A percentile compares a stretch with the other conserved stretches of the same genome.
phyloP scores from a whole-genome alignment of 2,329 filamentous ascomycete genomes.

The Ophiostoma australiae region DNA sequence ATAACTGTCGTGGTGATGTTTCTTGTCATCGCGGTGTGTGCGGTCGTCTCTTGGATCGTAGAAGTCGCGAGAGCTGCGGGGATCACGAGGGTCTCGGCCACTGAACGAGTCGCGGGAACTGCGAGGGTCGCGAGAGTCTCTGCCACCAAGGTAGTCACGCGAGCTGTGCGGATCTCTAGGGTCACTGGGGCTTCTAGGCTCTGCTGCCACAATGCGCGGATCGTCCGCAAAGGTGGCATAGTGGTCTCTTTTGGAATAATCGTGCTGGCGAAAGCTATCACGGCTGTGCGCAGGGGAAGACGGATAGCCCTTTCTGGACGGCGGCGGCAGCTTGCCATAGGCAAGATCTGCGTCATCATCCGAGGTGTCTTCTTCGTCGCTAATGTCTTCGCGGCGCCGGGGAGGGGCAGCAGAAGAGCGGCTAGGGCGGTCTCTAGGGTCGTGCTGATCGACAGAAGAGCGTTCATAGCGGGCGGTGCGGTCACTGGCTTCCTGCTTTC shows the following conservation, averaged over 20 bases:
- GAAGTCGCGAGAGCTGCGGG: conserved; percentile 18
- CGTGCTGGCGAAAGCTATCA: conserved; percentile 4
- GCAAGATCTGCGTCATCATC: conserved; percentile 38
- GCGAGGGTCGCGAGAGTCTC: background rate
- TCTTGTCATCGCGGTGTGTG: conserved; percentile 24
- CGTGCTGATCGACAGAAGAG: conserved; percentile 4
- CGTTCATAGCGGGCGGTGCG: background rate
- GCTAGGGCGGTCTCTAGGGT: conserved; percentile 9
- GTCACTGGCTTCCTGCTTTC: conserved; percentile 11
- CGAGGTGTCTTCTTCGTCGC: conserved; percentile 22
- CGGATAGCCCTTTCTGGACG: conserved; percentile 16
- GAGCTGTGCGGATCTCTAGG: conserved; percentile 15
- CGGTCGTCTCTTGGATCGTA: conserved; percentile 14
- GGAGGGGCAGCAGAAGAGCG: background rate
- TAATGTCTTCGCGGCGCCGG: conserved; percentile 25
- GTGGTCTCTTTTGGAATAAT: conserved; percentile 28
- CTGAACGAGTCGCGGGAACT: conserved; percentile 7
- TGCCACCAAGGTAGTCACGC: background rate
- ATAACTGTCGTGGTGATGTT: conserved; percentile 30
- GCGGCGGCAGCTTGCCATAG: conserved; percentile 40
- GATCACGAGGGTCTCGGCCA: conserved; percentile 19
- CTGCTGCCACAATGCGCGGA: conserved; percentile 17
- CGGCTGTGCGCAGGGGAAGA: conserved; percentile 21
- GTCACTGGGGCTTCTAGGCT: conserved; percentile 14
- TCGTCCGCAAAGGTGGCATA: conserved; percentile 34